Evolutionary conservation across 768 basidiomycete species (phyloP).

Genomic region (Pleurotus salmoneostramineus): DNA sequence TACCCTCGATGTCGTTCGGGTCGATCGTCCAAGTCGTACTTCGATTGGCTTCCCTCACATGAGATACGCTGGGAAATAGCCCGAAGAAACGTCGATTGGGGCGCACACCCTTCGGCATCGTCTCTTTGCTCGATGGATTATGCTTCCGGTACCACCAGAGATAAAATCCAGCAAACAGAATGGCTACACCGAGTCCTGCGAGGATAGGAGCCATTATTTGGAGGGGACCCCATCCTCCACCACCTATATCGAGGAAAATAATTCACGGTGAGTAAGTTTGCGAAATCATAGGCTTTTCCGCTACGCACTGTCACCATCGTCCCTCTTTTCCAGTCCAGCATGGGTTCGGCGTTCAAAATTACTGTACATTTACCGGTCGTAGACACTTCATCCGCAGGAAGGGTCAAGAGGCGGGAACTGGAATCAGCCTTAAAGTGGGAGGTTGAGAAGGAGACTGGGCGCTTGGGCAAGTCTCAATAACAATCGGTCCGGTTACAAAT

Average conservation of each 20-base stretch:
- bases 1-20: not conserved
- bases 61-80: constrained; percentile 2
- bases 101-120: constrained; percentile 1
- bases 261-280: not conserved
- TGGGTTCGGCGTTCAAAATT: too few species aligned
- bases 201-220: constrained; percentile 5
- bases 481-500: too few species aligned
- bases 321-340: too few species aligned
- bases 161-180: not conserved
- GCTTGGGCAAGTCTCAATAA: too few species aligned
- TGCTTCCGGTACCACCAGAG: constrained; percentile 3
- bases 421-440: too few species aligned
- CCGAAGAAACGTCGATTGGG: constrained; percentile 1
- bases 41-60: constrained; percentile 4
- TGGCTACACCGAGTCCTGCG: not conserved
- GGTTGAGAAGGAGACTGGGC: too few species aligned
- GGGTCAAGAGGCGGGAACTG: too few species aligned
- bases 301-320: too few species aligned
- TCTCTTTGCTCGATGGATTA: not conserved
- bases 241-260: not conserved
- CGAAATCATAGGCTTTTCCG: too few species aligned
- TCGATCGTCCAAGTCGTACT: constrained; percentile 8
- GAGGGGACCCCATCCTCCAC: constrained; percentile 2
- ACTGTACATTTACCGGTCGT: too few species aligned
- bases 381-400: too few species aligned